Conservation (phyloP, 2,329 filamentous ascomycete species). For the Bipolaris zeicola region DNA sequence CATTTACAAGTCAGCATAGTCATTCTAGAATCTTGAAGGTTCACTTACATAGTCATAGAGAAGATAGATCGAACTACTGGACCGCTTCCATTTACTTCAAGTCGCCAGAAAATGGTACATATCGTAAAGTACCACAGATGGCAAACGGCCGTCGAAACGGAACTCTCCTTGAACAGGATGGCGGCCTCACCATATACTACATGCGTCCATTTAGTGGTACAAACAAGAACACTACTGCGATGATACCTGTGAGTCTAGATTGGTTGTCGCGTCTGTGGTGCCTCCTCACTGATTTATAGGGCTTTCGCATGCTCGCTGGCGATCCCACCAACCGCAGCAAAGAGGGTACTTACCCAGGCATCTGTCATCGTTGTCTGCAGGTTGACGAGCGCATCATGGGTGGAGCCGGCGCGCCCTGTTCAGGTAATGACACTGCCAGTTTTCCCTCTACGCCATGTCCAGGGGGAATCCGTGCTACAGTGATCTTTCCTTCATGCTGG, state of each 20-base stretch:
- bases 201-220: slow-evolving; percentile 40
- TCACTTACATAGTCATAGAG: background rate
- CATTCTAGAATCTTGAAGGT: background rate
- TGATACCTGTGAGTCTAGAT: slow-evolving; percentile 29
- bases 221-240: slow-evolving; percentile 31
- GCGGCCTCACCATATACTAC: slow-evolving; percentile 42
- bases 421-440: slow-evolving; percentile 44
- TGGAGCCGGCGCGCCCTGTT: slow-evolving; percentile 42
- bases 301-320: slow-evolving; percentile 57
- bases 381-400: slow-evolving; percentile 40
- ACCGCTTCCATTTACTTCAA: slow-evolving; percentile 39
- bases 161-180: slow-evolving; percentile 24
- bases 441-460: slow-evolving; percentile 48
- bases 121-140: slow-evolving; percentile 37
- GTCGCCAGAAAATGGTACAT: slow-evolving; percentile 37
- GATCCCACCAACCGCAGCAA: slow-evolving; percentile 42
- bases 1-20: slow-evolving; percentile 22
- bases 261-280: slow-evolving; percentile 13
- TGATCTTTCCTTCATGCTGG: slow-evolving; percentile 59
- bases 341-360: slow-evolving; percentile 37
- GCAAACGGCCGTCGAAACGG: slow-evolving; percentile 24
- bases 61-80: slow-evolving; percentile 34
- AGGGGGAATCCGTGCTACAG: slow-evolving; percentile 53
- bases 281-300: slow-evolving; percentile 1
- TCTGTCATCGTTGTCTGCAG: slow-evolving; percentile 42